Base-by-base conservation (phyloP, 331 rosid genomes). In the Malus hybrid region DNA sequence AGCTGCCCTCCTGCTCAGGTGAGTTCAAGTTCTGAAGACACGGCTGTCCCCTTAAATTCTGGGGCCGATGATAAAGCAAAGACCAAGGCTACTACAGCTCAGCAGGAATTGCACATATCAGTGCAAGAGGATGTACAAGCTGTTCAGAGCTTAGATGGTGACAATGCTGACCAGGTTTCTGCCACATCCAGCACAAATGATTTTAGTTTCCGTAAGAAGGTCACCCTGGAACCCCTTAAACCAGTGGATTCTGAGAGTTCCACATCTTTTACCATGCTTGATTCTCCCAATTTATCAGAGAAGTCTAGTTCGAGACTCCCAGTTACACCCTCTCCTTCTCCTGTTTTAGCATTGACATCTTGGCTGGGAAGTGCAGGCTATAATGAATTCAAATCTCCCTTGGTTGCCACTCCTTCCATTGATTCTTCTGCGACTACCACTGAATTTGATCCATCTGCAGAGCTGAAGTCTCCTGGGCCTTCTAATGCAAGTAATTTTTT, bases 1-100 rank as follows among this genome's bases (percentile, higher is more conserved):
- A 95, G 99, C 90, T 90, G 92, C 87, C 96, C 93, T 80, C 93
- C 78, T 80, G 99, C 80, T 26, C 97, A 86, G 87, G 88, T 86
- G 42, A 92, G 98, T 87, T 78, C 97, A 68, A 92, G 98, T 81
- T 95, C 99, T 74, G 98, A 95, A 73, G 98, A 92, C 66, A 90
- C 72, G 75, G 75, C 79, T 55, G 79, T 77, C 3, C 84, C 87
- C 28, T 83, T 53, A 34, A 87, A 75, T 79, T 68, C 73, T 77
- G 62, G 75, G 61, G 72, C 61, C 78, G 82, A 86, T 81, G 86
- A 84, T 84, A 85, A 82, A 84, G 71, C 82, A 72, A 90, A 83
- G 67, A 75, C 75, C 67, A 78, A 77, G 64, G 68, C 63, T 29
- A 28, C 68, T 78, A 74, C 86, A 78, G 71, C 89, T 50, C 82